phyloP scores from a whole-genome alignment of 2,329 filamentous ascomycete genomes.

The Aschersonia sp. region DNA sequence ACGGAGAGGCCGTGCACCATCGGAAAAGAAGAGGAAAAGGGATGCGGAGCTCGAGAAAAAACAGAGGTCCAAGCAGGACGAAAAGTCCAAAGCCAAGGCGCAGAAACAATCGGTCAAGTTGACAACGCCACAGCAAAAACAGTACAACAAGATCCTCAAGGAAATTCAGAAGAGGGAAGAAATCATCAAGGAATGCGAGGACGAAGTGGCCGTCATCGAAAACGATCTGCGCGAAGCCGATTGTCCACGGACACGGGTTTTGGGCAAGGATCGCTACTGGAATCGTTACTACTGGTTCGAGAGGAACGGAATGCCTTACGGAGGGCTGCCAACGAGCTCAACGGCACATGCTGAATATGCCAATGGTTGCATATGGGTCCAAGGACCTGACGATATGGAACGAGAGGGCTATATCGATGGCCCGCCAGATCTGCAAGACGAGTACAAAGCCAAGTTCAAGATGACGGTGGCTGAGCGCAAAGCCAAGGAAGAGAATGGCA shows the following conservation, averaged over 20 bases:
- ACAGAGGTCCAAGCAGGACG: constrained; percentile 31
- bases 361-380: constrained; percentile 91
- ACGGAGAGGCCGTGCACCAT: constrained; percentile 39
- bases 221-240: constrained; percentile 89
- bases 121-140: constrained; percentile 64
- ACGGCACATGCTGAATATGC: constrained; percentile 79
- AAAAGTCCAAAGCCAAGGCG: constrained; percentile 28
- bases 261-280: constrained; percentile 94
- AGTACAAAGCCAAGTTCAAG: constrained; percentile 63
- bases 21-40: constrained; percentile 57
- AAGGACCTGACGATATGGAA: constrained; percentile 84
- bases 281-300: constrained; percentile 99
- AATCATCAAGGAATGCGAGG: constrained; percentile 66
- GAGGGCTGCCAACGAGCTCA: constrained; percentile 72
- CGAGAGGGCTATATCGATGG: constrained; percentile 76
- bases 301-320: constrained; percentile 94
- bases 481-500: constrained; percentile 67
- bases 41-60: constrained; percentile 40
- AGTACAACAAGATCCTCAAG: constrained; percentile 74
- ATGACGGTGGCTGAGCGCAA: constrained; percentile 80
- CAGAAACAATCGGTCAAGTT: constrained; percentile 52
- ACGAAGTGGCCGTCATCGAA: constrained; percentile 71
- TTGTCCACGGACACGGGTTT: constrained; percentile 73
- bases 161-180: constrained; percentile 82
- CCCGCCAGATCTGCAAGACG: constrained; percentile 50